Percentiles rank a stretch among this genome's conserved stretches.
Evolutionary conservation across 2,329 filamentous ascomycete species (phyloP).

Genomic region (Talaromyces sp.): DNA sequence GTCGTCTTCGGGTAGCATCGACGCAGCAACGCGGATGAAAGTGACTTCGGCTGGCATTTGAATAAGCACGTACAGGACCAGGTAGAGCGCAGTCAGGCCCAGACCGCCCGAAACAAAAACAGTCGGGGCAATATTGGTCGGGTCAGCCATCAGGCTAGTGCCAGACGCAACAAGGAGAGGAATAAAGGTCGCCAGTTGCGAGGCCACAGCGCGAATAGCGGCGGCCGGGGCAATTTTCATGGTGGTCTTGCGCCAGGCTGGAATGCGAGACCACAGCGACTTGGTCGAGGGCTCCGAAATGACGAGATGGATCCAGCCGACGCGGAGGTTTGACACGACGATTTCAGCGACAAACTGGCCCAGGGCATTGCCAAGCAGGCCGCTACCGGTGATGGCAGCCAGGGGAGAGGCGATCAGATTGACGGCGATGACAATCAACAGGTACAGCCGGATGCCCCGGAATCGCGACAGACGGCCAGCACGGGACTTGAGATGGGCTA

Average conservation of each 20-base stretch:
- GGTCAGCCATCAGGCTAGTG: slow-evolving; percentile 45
- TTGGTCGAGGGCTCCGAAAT: slow-evolving; percentile 65
- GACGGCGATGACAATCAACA: slow-evolving; percentile 46
- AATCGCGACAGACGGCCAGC: slow-evolving; percentile 64
- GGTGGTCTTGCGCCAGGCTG: slow-evolving; percentile 57
- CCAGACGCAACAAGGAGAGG: slow-evolving; percentile 41
- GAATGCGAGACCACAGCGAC: slow-evolving; percentile 66
- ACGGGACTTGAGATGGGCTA: slow-evolving; percentile 58
- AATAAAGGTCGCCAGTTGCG: slow-evolving; percentile 41
- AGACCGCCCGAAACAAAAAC: slow-evolving; percentile 31
- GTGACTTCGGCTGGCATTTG: slow-evolving; percentile 72
- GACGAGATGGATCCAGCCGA: slow-evolving; percentile 81
- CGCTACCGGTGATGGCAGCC: slow-evolving; percentile 20
- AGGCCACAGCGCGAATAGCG: slow-evolving; percentile 56
- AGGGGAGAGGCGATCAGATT: slow-evolving; percentile 44
- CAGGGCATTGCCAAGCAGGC: slow-evolving; percentile 43
- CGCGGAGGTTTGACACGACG: slow-evolving; percentile 61
- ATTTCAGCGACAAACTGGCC: slow-evolving; percentile 56
- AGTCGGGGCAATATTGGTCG: slow-evolving; percentile 26
- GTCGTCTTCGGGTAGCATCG: slow-evolving; percentile 73
- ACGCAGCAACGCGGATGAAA: slow-evolving; percentile 79
- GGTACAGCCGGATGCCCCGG: slow-evolving; percentile 58
- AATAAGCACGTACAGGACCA: slow-evolving; percentile 54
- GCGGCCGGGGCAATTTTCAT: slow-evolving; percentile 67
- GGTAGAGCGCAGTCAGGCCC: slow-evolving; percentile 39